Evolutionary conservation across 2,329 filamentous ascomycete species (phyloP), one percentile per base, ranked within the genome.

Genomic region (Trichoderma koningii): DNA sequence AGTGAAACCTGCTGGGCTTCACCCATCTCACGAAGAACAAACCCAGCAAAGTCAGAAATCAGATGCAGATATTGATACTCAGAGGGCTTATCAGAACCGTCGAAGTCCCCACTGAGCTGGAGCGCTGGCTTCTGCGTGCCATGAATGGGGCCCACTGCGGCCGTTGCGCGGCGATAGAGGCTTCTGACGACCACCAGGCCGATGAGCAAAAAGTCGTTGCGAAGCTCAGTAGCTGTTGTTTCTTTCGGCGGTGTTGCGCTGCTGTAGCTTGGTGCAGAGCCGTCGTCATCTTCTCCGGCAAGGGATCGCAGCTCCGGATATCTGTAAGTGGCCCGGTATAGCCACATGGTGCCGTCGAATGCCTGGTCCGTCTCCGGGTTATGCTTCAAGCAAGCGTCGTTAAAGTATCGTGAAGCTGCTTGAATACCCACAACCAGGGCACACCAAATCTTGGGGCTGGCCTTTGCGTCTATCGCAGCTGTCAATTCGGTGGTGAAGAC

Each of bases 141-240:
- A 5, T 68, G 59, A 9, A 72, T 67, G 3, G 67, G 63, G 0
- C 70, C 68, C 26, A 74, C 68, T 7, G 68, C 59, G 44, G 73
- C 75, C 0, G 78, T 80, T 5, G 77, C 76, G 19, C 76, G 74
- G 7, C 76, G 75, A 67, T 83, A 83, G 3, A 84, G 73, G 21
- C 75, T 71, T 15, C 76, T 73, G 12, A 76, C 73, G 10, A 79
- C 66, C 19, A 76, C 76, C 1, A 82, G 68, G 19, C 75, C 72
- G 34, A 79, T 71, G 6, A 78, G 72, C n/a, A 81, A 68, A 53
- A 80, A 81, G 55, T 79, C 76, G 12, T 70, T 71, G 42, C 72
- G 71, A 10, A 76, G 61, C 55, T 77, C 73, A 3, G 70, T 72
- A 9, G 73, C 69, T 19, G 71, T 70, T 4, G 41, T 66, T 38